These are phyloP conservation scores for Syzygium grande DNA, from an alignment of 345 rosid genomes.

Conservation along the genomic window DNA sequence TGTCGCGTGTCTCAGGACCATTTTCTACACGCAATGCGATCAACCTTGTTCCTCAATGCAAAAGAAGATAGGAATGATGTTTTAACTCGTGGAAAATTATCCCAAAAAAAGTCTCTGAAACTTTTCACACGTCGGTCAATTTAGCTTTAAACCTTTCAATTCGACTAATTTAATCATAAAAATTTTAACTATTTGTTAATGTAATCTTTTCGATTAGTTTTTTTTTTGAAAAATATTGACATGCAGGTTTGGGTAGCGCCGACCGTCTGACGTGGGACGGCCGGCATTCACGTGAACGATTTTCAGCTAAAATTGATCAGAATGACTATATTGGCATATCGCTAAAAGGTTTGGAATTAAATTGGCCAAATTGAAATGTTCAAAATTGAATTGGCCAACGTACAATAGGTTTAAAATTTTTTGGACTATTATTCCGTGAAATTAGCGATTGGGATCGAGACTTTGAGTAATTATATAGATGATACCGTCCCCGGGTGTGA, in stretches of 20 bases:
- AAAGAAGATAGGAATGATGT: not conserved
- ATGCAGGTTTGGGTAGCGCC: accelerated
- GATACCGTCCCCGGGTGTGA: not conserved
- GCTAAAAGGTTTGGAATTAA: accelerated
- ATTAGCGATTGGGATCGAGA: not conserved
- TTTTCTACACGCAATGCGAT: not conserved
- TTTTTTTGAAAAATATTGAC: accelerated
- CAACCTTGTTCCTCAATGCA: not conserved
- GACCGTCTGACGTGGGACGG: accelerated
- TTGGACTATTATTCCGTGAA: not conserved
- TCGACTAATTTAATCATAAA: accelerated
- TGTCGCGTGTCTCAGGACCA: not conserved
- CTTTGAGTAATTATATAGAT: not conserved
- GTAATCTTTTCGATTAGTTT: not conserved
- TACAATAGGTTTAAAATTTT: not conserved
- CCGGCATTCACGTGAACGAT: accelerated
- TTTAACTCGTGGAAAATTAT: not conserved
- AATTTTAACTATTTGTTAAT: accelerated
- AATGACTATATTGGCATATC: not conserved
- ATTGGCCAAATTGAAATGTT: not conserved
- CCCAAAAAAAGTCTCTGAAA: not conserved
- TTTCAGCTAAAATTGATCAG: not conserved
- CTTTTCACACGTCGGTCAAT: accelerated
- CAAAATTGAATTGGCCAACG: accelerated
- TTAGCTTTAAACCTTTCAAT: no score